Evolutionary conservation across 225 moss, liverwort and hornwort genomes (phyloP).

Genomic region (Bryoerythrophyllum caledonicum): DNA sequence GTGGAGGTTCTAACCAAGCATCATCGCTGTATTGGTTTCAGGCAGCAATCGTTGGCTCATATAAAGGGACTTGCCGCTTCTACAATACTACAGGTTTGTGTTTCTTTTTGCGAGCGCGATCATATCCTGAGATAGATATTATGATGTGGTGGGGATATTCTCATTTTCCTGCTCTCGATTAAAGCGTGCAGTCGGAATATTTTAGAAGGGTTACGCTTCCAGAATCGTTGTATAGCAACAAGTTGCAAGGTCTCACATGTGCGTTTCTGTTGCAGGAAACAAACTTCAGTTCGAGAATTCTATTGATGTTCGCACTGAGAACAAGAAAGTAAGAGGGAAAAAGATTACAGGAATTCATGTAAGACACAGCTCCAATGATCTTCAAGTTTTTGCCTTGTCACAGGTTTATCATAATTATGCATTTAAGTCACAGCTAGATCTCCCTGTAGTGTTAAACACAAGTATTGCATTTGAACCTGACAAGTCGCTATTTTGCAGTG

Average conservation of each 20-base stretch:
- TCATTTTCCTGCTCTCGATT: slow-evolving; percentile 1
- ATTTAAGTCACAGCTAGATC: neutral
- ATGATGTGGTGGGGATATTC: neutral
- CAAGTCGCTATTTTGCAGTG: slow-evolving; percentile 50
- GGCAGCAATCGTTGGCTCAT: slow-evolving; percentile 95
- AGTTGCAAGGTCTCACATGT: slow-evolving; percentile 7
- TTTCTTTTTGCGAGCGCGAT: slow-evolving; percentile 1
- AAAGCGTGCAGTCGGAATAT: neutral
- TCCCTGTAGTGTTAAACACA: slow-evolving; percentile 1
- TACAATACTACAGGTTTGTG: slow-evolving; percentile 66
- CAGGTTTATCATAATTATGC: slow-evolving; percentile 1
- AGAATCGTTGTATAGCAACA: slow-evolving; percentile 4
- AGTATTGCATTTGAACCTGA: slow-evolving; percentile 19
- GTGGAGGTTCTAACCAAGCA: slow-evolving; percentile 21
- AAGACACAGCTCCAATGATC: slow-evolving; percentile 20
- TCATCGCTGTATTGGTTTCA: slow-evolving; percentile 34
- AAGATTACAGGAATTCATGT: slow-evolving; percentile 97
- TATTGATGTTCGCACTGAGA: slow-evolving; percentile 72
- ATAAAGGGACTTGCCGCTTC: slow-evolving; percentile 92
- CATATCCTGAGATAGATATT: slow-evolving; percentile 1
- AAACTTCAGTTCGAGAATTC: slow-evolving; percentile 79
- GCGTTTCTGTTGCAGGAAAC: slow-evolving; percentile 55
- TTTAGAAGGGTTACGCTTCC: slow-evolving; percentile 9
- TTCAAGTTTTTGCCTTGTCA: neutral
- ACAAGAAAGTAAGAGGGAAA: slow-evolving; percentile 85